Evolutionary conservation across 2,329 filamentous ascomycete genomes (phyloP).

Genomic region (Penicillium sp.): DNA sequence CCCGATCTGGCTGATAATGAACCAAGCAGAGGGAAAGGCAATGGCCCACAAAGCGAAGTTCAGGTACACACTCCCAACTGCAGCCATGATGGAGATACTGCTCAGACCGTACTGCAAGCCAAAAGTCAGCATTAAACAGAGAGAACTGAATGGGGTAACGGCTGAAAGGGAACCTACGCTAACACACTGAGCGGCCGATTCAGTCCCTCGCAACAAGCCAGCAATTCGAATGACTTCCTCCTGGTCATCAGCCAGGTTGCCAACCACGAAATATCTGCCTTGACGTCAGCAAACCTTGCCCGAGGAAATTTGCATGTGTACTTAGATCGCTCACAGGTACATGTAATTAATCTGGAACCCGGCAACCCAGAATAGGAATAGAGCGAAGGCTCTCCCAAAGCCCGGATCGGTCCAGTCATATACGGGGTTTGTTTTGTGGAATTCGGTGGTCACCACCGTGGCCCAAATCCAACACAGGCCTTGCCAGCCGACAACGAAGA

Average conservation of each 20-base stretch:
- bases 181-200: conserved; percentile 72
- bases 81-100: conserved; percentile 62
- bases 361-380: conserved; percentile 67
- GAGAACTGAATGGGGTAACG: background rate
- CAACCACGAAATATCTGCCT: conserved; percentile 67
- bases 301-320: background rate
- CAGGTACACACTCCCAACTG: conserved; percentile 67
- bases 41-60: conserved; percentile 71
- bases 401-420: conserved; percentile 67
- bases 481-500: conserved; percentile 53
- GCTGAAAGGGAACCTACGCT: conserved; percentile 48
- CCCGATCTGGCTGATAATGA: conserved; percentile 63
- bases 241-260: conserved; percentile 63
- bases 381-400: conserved; percentile 66
- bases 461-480: conserved; percentile 74
- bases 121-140: background rate
- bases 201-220: conserved; percentile 67
- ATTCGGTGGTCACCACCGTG: conserved; percentile 65
- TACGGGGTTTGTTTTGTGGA: conserved; percentile 56
- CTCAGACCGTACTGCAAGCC: conserved; percentile 61
- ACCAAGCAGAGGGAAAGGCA: conserved; percentile 66
- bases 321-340: conserved; percentile 55
- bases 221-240: conserved; percentile 68
- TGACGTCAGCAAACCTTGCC: conserved; percentile 1
- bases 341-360: conserved; percentile 75